These are phyloP conservation scores for Austroboletus eburneus DNA, from an alignment of 768 basidiomycete genomes.

Conservation along the genomic window DNA sequence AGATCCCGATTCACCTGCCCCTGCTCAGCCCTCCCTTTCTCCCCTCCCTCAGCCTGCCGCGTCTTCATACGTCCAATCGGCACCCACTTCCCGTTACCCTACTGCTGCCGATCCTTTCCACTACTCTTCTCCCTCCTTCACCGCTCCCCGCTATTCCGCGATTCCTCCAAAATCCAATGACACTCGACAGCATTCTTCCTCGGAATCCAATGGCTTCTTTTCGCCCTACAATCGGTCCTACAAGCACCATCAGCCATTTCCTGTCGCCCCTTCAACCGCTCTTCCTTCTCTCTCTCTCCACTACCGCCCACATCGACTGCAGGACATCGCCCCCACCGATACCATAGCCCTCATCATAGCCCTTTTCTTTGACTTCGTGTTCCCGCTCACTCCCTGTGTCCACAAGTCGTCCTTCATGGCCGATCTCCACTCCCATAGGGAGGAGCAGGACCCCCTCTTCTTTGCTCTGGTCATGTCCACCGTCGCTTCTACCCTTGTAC, in stretches of 20 bases:
- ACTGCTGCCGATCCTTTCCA: constrained; percentile 68
- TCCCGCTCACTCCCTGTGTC: constrained; percentile 85
- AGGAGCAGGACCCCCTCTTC: constrained; percentile 87
- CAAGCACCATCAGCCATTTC: constrained; percentile 53
- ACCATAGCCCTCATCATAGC: constrained; percentile 79
- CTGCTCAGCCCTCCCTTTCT: constrained; percentile 43
- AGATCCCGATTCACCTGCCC: constrained; percentile 28
- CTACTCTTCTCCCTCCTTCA: constrained; percentile 38
- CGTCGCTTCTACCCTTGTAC: constrained; percentile 81
- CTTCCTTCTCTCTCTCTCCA: constrained; percentile 65
- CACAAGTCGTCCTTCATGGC: constrained; percentile 92
- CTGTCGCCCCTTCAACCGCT: constrained; percentile 39
- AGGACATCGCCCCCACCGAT: constrained; percentile 78
- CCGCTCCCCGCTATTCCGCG: constrained; percentile 27
- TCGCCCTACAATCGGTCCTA: constrained; percentile 69
- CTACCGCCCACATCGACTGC: constrained; percentile 71
- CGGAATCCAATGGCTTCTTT: constrained; percentile 59
- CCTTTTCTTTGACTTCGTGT: constrained; percentile 92
- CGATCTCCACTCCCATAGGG: constrained; percentile 74
- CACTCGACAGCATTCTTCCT: constrained; percentile 34
- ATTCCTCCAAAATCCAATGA: constrained; percentile 43
- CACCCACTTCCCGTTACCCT: constrained; percentile 58
- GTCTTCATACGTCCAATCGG: constrained; percentile 49
- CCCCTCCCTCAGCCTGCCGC: constrained; percentile 23
- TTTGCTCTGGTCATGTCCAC: constrained; percentile 89